A percentile compares a stretch with the other conserved stretches of the same genome.
Evolutionary conservation across 441 rosid species (phyloP).

Genomic region (Rhodomyrtus psidioides): DNA sequence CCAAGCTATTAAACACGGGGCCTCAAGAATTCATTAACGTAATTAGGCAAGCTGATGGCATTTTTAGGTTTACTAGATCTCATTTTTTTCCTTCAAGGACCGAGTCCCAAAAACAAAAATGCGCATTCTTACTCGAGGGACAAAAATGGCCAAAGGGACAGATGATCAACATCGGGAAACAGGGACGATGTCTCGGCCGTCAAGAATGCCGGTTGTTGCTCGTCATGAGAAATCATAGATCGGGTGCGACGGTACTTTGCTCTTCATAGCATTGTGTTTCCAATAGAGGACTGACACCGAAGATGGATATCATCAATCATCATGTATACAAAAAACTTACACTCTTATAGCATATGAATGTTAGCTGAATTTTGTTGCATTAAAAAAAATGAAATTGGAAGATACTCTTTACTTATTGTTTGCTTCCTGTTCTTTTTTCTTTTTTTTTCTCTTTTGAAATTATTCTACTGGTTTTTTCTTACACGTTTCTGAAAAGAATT

Average conservation of each 20-base stretch:
- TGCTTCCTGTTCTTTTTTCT: not conserved
- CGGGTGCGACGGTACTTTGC: not conserved
- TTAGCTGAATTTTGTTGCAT: not conserved
- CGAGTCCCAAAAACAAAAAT: too few relatives aligned
- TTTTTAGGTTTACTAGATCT: too few relatives aligned
- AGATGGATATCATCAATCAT: not conserved
- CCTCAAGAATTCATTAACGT: too few relatives aligned
- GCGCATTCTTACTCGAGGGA: too few relatives aligned
- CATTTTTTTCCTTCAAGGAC: too few relatives aligned
- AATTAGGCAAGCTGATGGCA: too few relatives aligned
- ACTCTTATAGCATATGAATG: not conserved
- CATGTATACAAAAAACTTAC: not conserved
- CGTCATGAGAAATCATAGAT: constrained; percentile 24
- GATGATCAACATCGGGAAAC: constrained; percentile 46
- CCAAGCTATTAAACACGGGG: too few relatives aligned
- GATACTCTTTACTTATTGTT: not conserved
- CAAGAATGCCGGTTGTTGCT: constrained; percentile 57
- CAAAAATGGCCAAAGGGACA: constrained; percentile 42
- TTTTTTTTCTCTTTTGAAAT: not conserved
- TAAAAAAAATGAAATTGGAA: not conserved
- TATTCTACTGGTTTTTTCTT: not conserved
- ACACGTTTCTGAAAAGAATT: not conserved
- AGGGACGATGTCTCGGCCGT: constrained; percentile 59
- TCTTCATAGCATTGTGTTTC: not conserved
- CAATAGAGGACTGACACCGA: not conserved